Base-by-base conservation (phyloP, 257 asterid species). In the Mitragyna speciosa region DNA sequence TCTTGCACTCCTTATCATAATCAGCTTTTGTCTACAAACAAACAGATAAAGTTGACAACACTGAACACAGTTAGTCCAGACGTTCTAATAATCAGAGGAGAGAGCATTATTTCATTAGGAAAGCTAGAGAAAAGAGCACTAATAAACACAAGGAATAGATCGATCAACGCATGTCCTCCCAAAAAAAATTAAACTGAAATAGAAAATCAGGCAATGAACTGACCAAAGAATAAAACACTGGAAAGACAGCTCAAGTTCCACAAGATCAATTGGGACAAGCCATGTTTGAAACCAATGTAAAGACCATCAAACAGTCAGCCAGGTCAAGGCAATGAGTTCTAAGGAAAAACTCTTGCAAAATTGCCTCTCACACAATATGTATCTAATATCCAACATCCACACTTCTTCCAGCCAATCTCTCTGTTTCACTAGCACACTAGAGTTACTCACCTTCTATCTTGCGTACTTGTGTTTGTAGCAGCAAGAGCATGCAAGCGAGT, bases 1-100 rank as follows among this genome's bases (percentile, higher is more conserved):
- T 96, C 92, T 91, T 96, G 96, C 98, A 96, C 88, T 96, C 97
- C 89, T 94, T 96, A 77, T 94, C 99, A 80, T 89, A 94, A 81
- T 92, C 98, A 68, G 98, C 93, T 86, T 91, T 96, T 19, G 99
- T 94, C 99, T 96, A 86, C 85, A 81, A 2, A 47, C 28, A 75
- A 71, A 65, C 71, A 48, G 41, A 39, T 16, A 19, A 45, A 48
- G 8, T 51, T 52, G 72, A 58, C 20, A 47, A 72, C 73, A 71
- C 36, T 7, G 58, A 56, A 36, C 75, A 81, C 24, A n/a, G 61
- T 14, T 10, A 20, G 31, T 3, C 11, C 19, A 56, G 63, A 77
- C 47, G 74, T 47, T 47, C 6, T 10, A 12, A 58, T 12, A 22
- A 20, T 28, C 51, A 56, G 22, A 14, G 71, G 28, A 59, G 33